A percentile compares a stretch with the other conserved stretches of the same genome.
These are phyloP conservation scores for Talaromyces sp. DNA, from an alignment of 2,329 filamentous ascomycete species.

Conservation along the genomic window DNA sequence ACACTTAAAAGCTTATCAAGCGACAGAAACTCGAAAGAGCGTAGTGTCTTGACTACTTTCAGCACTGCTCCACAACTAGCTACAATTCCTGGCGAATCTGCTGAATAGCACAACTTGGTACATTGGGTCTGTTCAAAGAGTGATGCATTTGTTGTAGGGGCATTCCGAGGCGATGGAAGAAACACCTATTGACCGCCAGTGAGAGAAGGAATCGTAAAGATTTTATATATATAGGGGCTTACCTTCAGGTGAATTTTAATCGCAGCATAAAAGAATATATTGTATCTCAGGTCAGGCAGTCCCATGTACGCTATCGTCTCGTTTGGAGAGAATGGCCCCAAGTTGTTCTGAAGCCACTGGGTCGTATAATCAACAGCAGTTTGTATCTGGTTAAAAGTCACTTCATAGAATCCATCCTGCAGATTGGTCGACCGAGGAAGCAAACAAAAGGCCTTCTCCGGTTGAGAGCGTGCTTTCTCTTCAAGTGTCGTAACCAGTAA, in stretches of 20 bases:
- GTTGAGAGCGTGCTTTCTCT: conserved; percentile 1
- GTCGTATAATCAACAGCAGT: not conserved
- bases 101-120: not conserved
- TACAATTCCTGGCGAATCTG: not conserved
- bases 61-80: not conserved
- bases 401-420: conserved; percentile 5
- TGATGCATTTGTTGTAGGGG: not conserved
- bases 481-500: conserved; percentile 3
- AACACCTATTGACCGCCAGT: conserved; percentile 3
- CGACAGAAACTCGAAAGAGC: not conserved
- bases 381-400: not conserved
- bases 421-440: not conserved
- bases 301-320: conserved; percentile 11
- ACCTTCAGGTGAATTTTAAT: conserved; percentile 11
- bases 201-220: not conserved
- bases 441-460: not conserved
- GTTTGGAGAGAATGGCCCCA: not conserved
- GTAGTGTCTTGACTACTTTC: not conserved
- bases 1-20: not conserved
- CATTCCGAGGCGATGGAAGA: conserved; percentile 8
- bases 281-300: conserved; percentile 4
- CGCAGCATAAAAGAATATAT: conserved; percentile 11
- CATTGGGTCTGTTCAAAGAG: conserved; percentile 10
- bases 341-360: not conserved
- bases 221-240: not conserved